These are phyloP conservation scores for Evernia prunastri DNA, from an alignment of 495 filamentous ascomycete species.

Conservation along the genomic window DNA sequence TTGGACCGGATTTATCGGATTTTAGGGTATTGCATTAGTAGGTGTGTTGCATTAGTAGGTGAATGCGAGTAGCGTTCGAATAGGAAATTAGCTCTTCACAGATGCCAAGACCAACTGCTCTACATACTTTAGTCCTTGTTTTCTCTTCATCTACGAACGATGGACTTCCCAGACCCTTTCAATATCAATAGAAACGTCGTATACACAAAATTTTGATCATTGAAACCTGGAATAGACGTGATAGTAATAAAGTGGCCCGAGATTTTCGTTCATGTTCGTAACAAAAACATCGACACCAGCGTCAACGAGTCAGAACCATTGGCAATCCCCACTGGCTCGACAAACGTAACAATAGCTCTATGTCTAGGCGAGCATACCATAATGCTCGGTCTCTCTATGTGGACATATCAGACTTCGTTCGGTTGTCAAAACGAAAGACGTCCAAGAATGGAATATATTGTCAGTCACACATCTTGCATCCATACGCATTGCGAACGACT, in stretches of 20 bases:
- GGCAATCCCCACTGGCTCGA: not conserved
- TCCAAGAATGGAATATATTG: not conserved
- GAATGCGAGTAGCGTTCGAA: too few relatives aligned
- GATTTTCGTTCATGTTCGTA: not conserved
- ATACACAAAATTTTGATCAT: too few relatives aligned
- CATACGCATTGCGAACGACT: too few relatives aligned
- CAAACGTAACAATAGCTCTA: not conserved
- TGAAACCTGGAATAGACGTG: not conserved
- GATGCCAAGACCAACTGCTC: not conserved
- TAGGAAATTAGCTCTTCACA: conserved; percentile 9
- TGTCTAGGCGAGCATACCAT: conserved; percentile 2
- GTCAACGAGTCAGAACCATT: not conserved
- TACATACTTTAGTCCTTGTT: not conserved
- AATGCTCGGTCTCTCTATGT: not conserved
- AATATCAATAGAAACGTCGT: not conserved
- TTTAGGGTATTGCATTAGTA: too few relatives aligned
- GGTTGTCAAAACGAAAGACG: not conserved
- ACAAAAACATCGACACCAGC: not conserved
- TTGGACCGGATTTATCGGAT: too few relatives aligned
- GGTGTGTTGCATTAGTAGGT: too few relatives aligned
- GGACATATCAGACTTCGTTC: conserved; percentile 6
- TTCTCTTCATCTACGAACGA: not conserved
- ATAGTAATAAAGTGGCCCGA: not conserved
- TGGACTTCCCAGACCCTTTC: too few relatives aligned
- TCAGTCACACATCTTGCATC: not conserved